Evolutionary conservation across 176 grass and related monocot genomes (phyloP).

Genomic region (Carex scoparia): DNA sequence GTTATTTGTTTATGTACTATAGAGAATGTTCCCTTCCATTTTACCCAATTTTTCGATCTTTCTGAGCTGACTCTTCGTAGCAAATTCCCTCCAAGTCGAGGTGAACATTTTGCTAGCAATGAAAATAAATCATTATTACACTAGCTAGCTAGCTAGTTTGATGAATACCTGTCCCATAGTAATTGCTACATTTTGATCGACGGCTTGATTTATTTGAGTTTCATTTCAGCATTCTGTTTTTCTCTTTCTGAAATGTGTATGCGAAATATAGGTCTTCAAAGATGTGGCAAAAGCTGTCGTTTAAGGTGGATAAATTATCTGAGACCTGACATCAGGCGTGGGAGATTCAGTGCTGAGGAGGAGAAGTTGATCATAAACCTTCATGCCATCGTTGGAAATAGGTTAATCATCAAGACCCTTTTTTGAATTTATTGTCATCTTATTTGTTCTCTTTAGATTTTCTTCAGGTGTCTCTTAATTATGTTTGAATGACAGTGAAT

Average conservation of each 20-base stretch:
- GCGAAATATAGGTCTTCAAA: conserved; percentile 45
- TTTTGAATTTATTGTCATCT: neutral
- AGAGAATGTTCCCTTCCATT: neutral
- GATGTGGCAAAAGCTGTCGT: conserved; percentile 96
- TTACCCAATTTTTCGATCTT: neutral
- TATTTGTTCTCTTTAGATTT: neutral
- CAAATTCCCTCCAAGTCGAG: neutral
- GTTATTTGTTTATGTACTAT: neutral
- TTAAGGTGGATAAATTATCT: conserved; percentile 97
- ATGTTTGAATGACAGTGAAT: neutral
- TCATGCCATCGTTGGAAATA: conserved; percentile 97
- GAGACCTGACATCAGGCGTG: conserved; percentile 86
- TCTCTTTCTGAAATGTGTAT: conserved; percentile 23
- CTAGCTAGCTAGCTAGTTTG: neutral
- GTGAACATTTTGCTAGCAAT: neutral
- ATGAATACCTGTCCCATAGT: neutral
- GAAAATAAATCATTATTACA: neutral
- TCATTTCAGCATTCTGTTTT: neutral
- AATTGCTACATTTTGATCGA: conserved; percentile 6
- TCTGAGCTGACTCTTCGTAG: neutral
- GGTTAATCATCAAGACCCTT: conserved; percentile 31
- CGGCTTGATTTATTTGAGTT: neutral
- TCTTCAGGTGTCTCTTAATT: neutral
- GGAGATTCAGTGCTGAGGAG: conserved; percentile 81
- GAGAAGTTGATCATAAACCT: conserved; percentile 99